Evolutionary conservation across 164 flowering plant species (phyloP).

Genomic region (Echeveria elegans): DNA sequence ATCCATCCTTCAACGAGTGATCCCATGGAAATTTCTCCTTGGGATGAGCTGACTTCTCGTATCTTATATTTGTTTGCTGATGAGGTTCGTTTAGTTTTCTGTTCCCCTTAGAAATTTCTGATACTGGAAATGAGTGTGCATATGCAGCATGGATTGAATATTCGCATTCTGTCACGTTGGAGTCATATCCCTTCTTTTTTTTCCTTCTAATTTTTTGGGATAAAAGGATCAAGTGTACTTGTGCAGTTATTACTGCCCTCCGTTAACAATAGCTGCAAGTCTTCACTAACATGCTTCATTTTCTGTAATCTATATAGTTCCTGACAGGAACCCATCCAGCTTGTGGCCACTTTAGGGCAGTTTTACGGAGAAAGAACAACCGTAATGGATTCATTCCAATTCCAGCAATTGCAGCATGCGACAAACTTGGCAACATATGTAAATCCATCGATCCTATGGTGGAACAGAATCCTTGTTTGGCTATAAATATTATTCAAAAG

Average conservation of each 20-base stretch:
- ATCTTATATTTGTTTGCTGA: conserved; percentile 55
- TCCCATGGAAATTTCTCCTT: conserved; percentile 35
- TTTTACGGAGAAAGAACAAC: conserved; percentile 45
- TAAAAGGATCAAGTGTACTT: neutral
- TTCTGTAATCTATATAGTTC: conserved; percentile 37
- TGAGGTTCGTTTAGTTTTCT: conserved; percentile 45
- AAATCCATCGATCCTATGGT: conserved; percentile 51
- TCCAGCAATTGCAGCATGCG: conserved; percentile 51
- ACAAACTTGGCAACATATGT: conserved; percentile 55
- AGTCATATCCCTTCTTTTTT: too few relatives aligned
- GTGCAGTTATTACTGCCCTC: neutral
- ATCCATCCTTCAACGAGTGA: conserved; percentile 23
- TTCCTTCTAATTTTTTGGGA: neutral
- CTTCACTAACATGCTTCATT: neutral
- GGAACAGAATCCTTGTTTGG: conserved; percentile 52
- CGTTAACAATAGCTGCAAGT: neutral
- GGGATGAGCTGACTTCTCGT: conserved; percentile 52
- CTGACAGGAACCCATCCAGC: conserved; percentile 54
- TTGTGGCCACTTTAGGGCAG: conserved; percentile 71
- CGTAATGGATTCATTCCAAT: conserved; percentile 47
- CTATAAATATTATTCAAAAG: conserved; percentile 31
- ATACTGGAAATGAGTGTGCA: neutral
- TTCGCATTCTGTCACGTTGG: neutral
- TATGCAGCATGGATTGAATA: neutral
- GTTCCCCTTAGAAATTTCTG: neutral